Evolutionary conservation across 2,329 filamentous ascomycete genomes (phyloP), one percentile per base, ranked within the genome.

Genomic region (Podosphaera leucotricha): DNA sequence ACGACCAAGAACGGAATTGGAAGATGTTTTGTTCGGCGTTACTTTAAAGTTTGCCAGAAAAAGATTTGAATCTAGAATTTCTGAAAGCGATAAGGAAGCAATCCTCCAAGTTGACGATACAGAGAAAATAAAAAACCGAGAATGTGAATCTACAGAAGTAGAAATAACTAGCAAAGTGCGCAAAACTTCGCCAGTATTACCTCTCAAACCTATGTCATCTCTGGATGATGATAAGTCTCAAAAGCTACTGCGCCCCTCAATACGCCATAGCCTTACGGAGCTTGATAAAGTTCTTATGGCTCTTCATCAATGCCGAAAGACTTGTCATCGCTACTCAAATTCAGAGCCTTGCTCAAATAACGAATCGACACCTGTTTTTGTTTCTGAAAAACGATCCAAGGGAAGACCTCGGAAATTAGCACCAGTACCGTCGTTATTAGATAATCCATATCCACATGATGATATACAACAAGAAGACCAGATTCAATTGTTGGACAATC

Each of bases 201-300:
- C 38, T 6, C 28, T 56, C 3, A 47, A 47, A 22, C 72, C 80
- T 0, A 64, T 68, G 2, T 60, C 82, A 4, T 69, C 79, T 6
- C 68, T 73, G 1, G 77, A 92, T 52, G 84, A 92, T 50, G 75
- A 80, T 1, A 57, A 66, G 41, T 80, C 82, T 0, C 64, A 68
- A 46, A 57, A 60, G 1, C 63, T 92, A 4, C 62, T 93, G 15
- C 67, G 68, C 0, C 82, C 84, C 0, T 68, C 72, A 0, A 68
- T 80, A 10, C 67, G 76, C n/a, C 77, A 82, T 50, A 69, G 86
- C 15, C 64, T 93, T 7, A 61, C 66, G 1, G 71, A 74, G 30
- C 57, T 93, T 1, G 83, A 94, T 52, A 59, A 64, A 4, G 66
- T 87, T 0, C 67, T 93, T 5, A 64, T 67, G 24, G 71, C 76